These are phyloP conservation scores for Lomentospora prolificans DNA, from an alignment of 2,329 filamentous ascomycete species.

Conservation along the genomic window DNA sequence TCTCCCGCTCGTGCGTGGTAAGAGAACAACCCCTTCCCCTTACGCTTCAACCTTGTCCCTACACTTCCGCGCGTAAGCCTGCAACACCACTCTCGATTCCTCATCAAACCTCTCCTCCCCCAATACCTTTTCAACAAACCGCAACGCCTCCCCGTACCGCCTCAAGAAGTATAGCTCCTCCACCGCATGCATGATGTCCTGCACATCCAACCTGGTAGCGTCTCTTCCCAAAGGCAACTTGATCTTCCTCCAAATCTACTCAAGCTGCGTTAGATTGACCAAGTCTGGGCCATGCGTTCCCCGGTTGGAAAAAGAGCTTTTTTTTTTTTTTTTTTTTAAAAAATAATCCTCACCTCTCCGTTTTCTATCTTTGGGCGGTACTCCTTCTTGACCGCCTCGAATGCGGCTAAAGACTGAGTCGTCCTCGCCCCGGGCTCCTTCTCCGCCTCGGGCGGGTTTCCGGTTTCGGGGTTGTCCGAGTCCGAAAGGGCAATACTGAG, in stretches of 20 bases:
- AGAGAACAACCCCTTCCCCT: too few species aligned
- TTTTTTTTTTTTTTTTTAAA: too few species aligned
- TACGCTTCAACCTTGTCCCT: too few species aligned
- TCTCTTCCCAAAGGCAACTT: conserved; percentile 27
- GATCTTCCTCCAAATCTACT: conserved; percentile 34
- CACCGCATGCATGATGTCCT: conserved; percentile 43
- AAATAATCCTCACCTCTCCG: too few species aligned
- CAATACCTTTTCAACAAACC: conserved; percentile 21
- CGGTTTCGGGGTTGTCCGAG: conserved; percentile 19
- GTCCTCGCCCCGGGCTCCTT: conserved; percentile 22
- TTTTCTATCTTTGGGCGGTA: conserved; percentile 44
- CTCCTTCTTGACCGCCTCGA: conserved; percentile 31
- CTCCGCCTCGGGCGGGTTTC: conserved; percentile 9
- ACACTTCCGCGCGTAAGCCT: background rate
- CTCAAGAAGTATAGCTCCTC: conserved; percentile 49
- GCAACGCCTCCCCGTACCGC: conserved; percentile 33
- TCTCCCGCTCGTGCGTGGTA: too few species aligned
- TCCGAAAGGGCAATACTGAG: conserved; percentile 22
- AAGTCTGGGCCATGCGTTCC: too few species aligned
- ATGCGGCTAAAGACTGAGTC: conserved; percentile 39
- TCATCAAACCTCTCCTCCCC: background rate
- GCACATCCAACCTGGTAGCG: conserved; percentile 35
- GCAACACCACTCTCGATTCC: background rate
- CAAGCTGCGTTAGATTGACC: background rate
- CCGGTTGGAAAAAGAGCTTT: background rate